Evolutionary conservation across 2,329 filamentous ascomycete genomes (phyloP), one percentile per base, ranked within the genome.

Genomic region (Trichoderma guizhouense): DNA sequence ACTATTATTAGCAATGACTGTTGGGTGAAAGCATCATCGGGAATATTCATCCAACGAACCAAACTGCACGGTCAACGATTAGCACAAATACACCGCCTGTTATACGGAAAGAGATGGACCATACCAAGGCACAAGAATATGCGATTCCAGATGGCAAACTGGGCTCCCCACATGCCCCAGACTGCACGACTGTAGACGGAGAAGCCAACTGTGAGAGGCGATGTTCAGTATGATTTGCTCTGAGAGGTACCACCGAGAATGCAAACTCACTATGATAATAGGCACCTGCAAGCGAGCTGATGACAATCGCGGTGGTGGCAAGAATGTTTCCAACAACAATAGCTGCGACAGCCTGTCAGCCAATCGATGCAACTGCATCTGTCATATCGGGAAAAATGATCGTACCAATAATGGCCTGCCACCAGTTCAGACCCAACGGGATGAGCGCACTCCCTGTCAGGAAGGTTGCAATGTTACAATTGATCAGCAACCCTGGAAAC

Each of bases 381-480:
- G 28, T 14, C 55, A 39, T 36, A 9, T 34, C 47, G 18, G n/a
- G 63, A 67, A 36, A 53, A 53, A 39, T 53, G 7, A 26, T 63
- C 76, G 4, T 74, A 83, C 80, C 78, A n/a, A 84, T 82, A 62
- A 83, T 78, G 28, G 82, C 81, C 71, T 84, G 82, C 82, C 82
- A 84, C 79, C 81, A 83, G 2, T 78, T 82, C 21, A 83, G 77
- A 3, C 82, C 82, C 14, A 83, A 71, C 1, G 82, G 80, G 61
- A 84, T 83, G 24, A 84, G 77, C n/a, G 82, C 80, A 57, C 82
- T 83, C 39, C 82, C 82, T 0, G 81, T 82, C 21, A 83, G 76
- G 68, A 81, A 84, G 1, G 81, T 83, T 1, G 82, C 78, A 72
- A 84, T 83, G 72, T 82, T 84, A 72, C 80, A 84, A 72, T 86